Evolutionary conservation across 371 early-diverging fungal species (phyloP), one percentile per base, ranked within the genome.

Genomic region (Rhizopus arrhizus): DNA sequence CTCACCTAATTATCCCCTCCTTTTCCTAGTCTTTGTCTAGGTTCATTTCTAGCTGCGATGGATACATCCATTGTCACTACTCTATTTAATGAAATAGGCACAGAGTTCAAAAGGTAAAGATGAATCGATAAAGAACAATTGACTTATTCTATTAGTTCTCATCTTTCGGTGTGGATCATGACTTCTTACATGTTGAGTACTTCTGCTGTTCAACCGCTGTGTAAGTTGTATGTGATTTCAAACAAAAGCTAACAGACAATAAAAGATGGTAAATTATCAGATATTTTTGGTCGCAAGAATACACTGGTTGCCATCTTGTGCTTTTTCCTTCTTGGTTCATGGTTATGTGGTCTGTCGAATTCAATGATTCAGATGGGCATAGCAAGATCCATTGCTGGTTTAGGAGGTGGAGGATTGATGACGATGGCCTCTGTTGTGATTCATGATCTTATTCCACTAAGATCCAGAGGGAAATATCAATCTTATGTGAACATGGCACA

Each of bases 11-110:
- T 36, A 16, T 33, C 7, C 29, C 15, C 43, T 5, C 8, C 2
- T 43, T 32, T 32, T 9, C 7, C 3, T 61, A 79, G 80, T 53
- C 58, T 79, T n/a, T 79, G 70, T 41, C 61, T 61, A 3, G 74
- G 80, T 29, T 48, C 68, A 1, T 89, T 93, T 68, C 80, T 93
- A 56, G 85, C 90, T 8, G 86, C 88, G 43, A 69, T 91, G 35
- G 92, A 92, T 70, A 80, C 80, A 50, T 91, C 91, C 2, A 89
- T 92, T 59, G 83, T 95, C 4, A 81, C 89, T 10, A 91, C 89
- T 10, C 85, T 90, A n/a, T 78, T 91, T 13, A 87, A 89, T 43
- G 80, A 79, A 15, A 92, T 95, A 53, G 84, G 89, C 5, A 77
- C 72, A 5, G 91, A 91, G 22, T 92, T 92, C 61, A 69, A 88